phyloP scores from a whole-genome alignment of 176 grass and related monocot genomes.

The Luzula sylvatica region DNA sequence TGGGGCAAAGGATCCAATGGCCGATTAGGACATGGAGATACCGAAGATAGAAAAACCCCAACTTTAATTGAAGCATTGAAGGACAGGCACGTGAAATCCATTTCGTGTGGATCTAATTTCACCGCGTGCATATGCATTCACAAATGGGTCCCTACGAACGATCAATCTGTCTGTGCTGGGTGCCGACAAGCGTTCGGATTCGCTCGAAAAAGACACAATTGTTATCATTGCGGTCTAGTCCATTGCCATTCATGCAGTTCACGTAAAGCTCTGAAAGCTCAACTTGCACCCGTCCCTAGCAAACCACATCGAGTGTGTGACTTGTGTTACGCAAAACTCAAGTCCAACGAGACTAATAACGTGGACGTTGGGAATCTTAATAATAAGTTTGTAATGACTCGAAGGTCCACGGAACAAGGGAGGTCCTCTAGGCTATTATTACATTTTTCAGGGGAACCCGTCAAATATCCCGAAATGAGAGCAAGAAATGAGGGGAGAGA shows the following conservation, averaged over 20 bases:
- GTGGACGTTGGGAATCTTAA: slow-evolving; percentile 14
- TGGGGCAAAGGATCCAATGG: slow-evolving; percentile 96
- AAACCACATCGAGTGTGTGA: slow-evolving; percentile 95
- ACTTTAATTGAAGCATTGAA: slow-evolving; percentile 69
- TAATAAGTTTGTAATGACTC: slow-evolving; percentile 54
- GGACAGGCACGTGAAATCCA: slow-evolving; percentile 86
- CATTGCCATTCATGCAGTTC: slow-evolving; percentile 98
- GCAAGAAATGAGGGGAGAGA: slow-evolving; percentile 63
- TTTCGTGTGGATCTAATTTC: slow-evolving; percentile 95
- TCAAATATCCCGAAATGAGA: slow-evolving; percentile 42
- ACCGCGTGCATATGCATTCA: slow-evolving; percentile 98
- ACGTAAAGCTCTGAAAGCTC: slow-evolving; percentile 76
- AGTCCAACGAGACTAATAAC: slow-evolving; percentile 40
- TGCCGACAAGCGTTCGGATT: slow-evolving; percentile 96
- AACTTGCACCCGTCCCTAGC: slow-evolving; percentile 74
- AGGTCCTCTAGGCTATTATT: slow-evolving; percentile 55
- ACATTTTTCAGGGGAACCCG: slow-evolving; percentile 32
- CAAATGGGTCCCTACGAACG: slow-evolving; percentile 86
- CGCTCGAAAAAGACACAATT: slow-evolving; percentile 90
- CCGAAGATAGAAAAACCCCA: slow-evolving; percentile 58
- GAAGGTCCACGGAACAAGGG: slow-evolving; percentile 62
- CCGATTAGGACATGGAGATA: slow-evolving; percentile 72
- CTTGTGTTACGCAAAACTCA: slow-evolving; percentile 84
- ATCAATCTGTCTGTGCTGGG: slow-evolving; percentile 82
- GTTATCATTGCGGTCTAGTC: slow-evolving; percentile 48